Conservation (phyloP, 2,329 filamentous ascomycete genomes). For the Aspergillus hiratsukae region DNA sequence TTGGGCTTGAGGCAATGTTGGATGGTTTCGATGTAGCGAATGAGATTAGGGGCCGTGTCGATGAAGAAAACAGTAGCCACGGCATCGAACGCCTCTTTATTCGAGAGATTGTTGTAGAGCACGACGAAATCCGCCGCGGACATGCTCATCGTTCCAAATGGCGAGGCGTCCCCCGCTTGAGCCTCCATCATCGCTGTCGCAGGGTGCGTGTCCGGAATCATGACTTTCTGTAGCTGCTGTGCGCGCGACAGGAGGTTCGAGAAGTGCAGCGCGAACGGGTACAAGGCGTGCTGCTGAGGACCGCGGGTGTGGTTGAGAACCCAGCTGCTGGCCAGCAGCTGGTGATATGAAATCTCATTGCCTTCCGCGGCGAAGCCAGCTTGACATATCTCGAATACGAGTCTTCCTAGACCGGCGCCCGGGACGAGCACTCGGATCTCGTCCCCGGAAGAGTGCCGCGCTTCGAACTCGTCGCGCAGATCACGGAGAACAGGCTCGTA, state of each 20-base stretch:
- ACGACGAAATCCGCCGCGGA: slow-evolving; percentile 87
- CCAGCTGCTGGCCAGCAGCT: slow-evolving; percentile 76
- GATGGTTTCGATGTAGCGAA: slow-evolving; percentile 84
- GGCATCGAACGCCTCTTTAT: slow-evolving; percentile 65
- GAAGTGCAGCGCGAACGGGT: slow-evolving; percentile 82
- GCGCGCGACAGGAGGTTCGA: slow-evolving; percentile 73
- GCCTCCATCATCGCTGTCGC: slow-evolving; percentile 49
- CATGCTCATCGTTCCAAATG: slow-evolving; percentile 78
- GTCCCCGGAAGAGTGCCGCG: slow-evolving; percentile 28
- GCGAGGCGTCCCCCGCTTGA: slow-evolving; percentile 21
- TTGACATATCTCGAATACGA: slow-evolving; percentile 80
- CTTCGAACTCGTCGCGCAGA: slow-evolving; percentile 50
- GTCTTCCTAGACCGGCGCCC: slow-evolving; percentile 79
- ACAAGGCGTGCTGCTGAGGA: slow-evolving; percentile 65
- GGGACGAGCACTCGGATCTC: slow-evolving; percentile 72
- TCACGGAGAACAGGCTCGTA: slow-evolving; percentile 69
- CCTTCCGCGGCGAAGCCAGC: slow-evolving; percentile 74
- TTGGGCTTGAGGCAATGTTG: slow-evolving; percentile 69
- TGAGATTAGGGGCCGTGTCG: slow-evolving; percentile 90
- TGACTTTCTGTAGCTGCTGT: slow-evolving; percentile 70
- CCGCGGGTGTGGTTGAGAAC: slow-evolving; percentile 50
- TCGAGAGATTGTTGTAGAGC: slow-evolving; percentile 65
- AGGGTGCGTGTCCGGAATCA: slow-evolving; percentile 77
- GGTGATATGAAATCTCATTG: slow-evolving; percentile 96
- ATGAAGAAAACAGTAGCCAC: slow-evolving; percentile 93